Evolutionary conservation across 148 eudicot species (phyloP).

Genomic region (Salicornia ramosissima): DNA sequence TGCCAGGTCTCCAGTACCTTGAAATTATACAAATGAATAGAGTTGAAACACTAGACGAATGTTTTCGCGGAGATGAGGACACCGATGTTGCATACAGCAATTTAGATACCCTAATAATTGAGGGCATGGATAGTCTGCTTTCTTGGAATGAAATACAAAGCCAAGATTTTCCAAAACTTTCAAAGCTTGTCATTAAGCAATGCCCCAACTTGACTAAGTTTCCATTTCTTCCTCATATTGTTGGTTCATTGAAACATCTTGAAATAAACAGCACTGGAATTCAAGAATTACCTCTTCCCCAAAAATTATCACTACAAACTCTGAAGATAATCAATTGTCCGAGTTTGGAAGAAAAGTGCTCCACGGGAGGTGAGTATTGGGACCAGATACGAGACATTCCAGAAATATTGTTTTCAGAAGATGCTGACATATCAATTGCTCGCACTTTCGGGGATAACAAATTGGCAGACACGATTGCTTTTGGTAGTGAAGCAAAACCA

Average conservation of each 20-base stretch:
- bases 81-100: neutral
- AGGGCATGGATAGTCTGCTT: neutral
- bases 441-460: too few relatives aligned
- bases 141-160: neutral
- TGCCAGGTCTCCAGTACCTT: conserved; percentile 11
- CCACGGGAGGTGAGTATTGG: neutral
- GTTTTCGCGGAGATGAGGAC: neutral
- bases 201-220: neutral
- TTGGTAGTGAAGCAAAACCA: too few relatives aligned
- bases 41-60: neutral
- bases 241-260: neutral
- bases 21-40: conserved; percentile 2
- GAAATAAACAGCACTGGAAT: neutral
- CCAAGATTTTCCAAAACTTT: neutral
- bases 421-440: too few relatives aligned
- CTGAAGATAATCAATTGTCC: neutral
- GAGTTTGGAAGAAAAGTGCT: neutral
- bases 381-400: neutral
- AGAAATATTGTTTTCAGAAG: neutral
- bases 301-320: neutral
- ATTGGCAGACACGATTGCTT: too few relatives aligned
- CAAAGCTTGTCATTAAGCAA: neutral
- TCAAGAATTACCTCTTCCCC: too few relatives aligned
- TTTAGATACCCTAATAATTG: neutral
- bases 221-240: neutral